phyloP scores from a whole-genome alignment of 2,329 filamentous ascomycete genomes.

The Xylaria sp. region DNA sequence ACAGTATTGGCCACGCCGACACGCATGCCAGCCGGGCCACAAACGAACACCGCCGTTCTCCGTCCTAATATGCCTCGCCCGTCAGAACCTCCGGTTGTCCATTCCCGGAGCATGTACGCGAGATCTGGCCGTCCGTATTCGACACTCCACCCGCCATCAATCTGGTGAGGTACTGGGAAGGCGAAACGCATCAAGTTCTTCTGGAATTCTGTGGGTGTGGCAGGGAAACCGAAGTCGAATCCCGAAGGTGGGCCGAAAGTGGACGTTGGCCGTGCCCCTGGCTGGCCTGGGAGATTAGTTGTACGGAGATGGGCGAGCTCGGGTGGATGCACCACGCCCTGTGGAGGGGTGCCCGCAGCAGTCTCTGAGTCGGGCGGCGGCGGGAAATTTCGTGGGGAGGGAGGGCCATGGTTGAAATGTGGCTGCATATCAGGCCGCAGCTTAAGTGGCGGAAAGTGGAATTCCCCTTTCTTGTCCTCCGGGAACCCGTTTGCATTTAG shows the following conservation, averaged over 20 bases:
- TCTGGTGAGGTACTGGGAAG: slow-evolving; percentile 72
- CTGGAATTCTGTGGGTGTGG: slow-evolving; percentile 85
- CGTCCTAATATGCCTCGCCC: slow-evolving; percentile 75
- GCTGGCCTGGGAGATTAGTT: slow-evolving; percentile 44
- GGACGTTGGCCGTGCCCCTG: slow-evolving; percentile 54
- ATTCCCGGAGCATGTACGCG: slow-evolving; percentile 82
- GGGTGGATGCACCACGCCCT: slow-evolving; percentile 48
- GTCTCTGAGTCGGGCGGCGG: slow-evolving; percentile 31
- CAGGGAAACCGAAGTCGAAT: slow-evolving; percentile 83
- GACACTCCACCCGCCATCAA: slow-evolving; percentile 83
- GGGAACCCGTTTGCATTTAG: slow-evolving; percentile 37
- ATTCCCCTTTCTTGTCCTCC: slow-evolving; percentile 50
- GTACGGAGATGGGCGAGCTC: slow-evolving; percentile 65
- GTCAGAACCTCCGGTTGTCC: slow-evolving; percentile 73
- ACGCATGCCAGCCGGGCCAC: slow-evolving; percentile 85
- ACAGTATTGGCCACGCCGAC: slow-evolving; percentile 87
- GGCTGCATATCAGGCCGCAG: slow-evolving; percentile 54
- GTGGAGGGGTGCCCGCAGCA: slow-evolving; percentile 5
- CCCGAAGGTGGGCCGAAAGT: slow-evolving; percentile 65
- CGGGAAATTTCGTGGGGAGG: slow-evolving; percentile 48
- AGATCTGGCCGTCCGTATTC: slow-evolving; percentile 92
- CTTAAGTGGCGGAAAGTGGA: slow-evolving; percentile 64
- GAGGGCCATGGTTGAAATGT: slow-evolving; percentile 65
- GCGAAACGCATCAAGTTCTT: slow-evolving; percentile 91
- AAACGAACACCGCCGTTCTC: slow-evolving; percentile 89